Evolutionary conservation across 139 green algal species (phyloP), one percentile per base, ranked within the genome.

Genomic region (Chlorella sp.): DNA sequence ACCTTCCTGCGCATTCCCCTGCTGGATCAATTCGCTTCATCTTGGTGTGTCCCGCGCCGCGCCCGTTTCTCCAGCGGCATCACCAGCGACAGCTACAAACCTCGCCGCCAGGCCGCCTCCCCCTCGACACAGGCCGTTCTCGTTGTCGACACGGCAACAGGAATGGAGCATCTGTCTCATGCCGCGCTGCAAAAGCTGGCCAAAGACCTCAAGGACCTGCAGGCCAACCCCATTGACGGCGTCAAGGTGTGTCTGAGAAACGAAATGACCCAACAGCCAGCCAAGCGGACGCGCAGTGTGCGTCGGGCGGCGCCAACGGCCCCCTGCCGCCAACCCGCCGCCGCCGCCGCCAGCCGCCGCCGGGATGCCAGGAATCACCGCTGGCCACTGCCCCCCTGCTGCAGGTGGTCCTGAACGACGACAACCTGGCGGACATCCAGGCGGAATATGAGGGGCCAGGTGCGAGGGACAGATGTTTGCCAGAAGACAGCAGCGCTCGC

Each of bases 401-500:
- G 69, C 95, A 97, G 90, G 90, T 98, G 14, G 48, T 93, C 4
- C 85, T 99, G 3, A 98, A 97, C 81, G 98, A 99, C 69, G 91
- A 96, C 9, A 98, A 99, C 81, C 68, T 99, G 0, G 80, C 92
- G 16, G 96, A 98, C 48, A 89, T 99, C 19, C 92, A 96, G 39
- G 97, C 96, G 18, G 97, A 99, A 78, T 94, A 99, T 26, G 95
- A 97, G 21, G 97, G 97, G 0, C 96, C 96, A 92, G 93, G 95
- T 96, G 57, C 42, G 91, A 36, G 53, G 48, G 26, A 36, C n/a
- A 16, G 39, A 16, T 19, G 36, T 16, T 80, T 1, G 57, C 3
- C 18, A 40, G n/a, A n/a, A n/a, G n/a, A n/a, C n/a, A 80, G n/a
- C 15, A 42, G 4, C 34, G 19, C 0, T 9, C 48, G 73, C 34